A percentile compares a stretch with the other conserved stretches of the same genome.
Conservation (phyloP, 441 rosid species). For the Populus hybrid region DNA sequence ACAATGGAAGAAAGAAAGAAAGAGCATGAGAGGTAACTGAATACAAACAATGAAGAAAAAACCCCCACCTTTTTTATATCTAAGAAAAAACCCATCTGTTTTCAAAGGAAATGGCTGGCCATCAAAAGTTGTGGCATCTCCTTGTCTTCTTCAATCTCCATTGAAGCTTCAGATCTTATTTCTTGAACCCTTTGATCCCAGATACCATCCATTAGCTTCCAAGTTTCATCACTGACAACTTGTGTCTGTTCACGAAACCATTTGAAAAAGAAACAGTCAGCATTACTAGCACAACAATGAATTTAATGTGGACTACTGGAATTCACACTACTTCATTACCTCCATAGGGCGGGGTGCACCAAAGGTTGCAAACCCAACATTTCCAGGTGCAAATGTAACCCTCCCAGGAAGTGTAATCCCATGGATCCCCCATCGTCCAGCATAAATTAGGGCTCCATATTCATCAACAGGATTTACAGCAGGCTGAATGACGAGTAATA, state of each 20-base stretch:
- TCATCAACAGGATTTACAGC: conserved; percentile 73
- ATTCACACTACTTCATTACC: conserved; percentile 32
- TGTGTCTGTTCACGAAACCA: conserved; percentile 56
- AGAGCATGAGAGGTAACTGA: not conserved
- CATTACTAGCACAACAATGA: conserved; percentile 10
- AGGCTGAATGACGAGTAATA: conserved; percentile 43
- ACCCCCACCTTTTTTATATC: not conserved
- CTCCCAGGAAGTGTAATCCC: conserved; percentile 88
- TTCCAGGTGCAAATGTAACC: conserved; percentile 95
- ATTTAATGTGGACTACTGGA: not conserved
- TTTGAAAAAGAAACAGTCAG: conserved; percentile 6
- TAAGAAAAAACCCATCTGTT: not conserved
- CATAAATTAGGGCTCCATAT: conserved; percentile 83
- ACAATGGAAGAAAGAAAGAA: not conserved
- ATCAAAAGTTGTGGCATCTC: conserved; percentile 80
- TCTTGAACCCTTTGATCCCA: conserved; percentile 81
- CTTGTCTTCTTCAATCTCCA: conserved; percentile 65
- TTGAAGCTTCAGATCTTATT: conserved; percentile 58
- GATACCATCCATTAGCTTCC: conserved; percentile 83
- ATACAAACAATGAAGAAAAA: not conserved
- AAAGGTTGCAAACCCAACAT: conserved; percentile 89
- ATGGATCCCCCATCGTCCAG: conserved; percentile 95
- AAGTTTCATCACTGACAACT: conserved; percentile 67
- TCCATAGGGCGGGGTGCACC: conserved; percentile 93
- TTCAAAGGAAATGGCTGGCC: conserved; percentile 83